phyloP scores from a whole-genome alignment of 2,329 filamentous ascomycete genomes.

The Coniella vitis region DNA sequence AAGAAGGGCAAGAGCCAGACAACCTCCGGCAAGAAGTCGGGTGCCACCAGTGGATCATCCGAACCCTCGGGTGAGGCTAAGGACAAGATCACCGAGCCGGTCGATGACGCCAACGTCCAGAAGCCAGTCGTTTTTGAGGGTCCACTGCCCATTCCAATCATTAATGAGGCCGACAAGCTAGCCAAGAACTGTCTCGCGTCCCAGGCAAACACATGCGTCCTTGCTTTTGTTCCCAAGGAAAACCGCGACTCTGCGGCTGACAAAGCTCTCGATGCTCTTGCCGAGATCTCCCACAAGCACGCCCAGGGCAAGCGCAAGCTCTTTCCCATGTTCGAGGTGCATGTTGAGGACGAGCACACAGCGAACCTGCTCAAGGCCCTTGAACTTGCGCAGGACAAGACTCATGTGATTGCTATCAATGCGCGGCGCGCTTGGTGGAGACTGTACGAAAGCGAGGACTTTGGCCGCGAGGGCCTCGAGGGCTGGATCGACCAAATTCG shows the following conservation, averaged over 20 bases:
- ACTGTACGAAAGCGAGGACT: constrained; percentile 54
- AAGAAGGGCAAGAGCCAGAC: constrained; percentile 36
- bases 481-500: constrained; percentile 87
- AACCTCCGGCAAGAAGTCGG: constrained; percentile 32
- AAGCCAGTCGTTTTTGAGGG: constrained; percentile 45
- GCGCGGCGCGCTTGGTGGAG: constrained; percentile 83
- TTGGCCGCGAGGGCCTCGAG: constrained; percentile 60
- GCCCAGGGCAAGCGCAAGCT: constrained; percentile 56
- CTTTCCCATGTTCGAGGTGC: constrained; percentile 78
- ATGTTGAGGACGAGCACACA: constrained; percentile 52
- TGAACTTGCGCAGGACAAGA: constrained; percentile 45
- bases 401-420: constrained; percentile 78
- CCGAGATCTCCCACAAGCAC: constrained; percentile 72
- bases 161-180: constrained; percentile 58
- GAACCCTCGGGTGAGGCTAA: constrained; percentile 24
- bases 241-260: constrained; percentile 41
- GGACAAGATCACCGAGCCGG: constrained; percentile 31
- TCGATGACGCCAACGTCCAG: constrained; percentile 39
- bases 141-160: constrained; percentile 57
- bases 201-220: constrained; percentile 75
- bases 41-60: constrained; percentile 27
- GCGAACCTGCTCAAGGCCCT: constrained; percentile 53
- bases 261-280: constrained; percentile 56
- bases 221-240: constrained; percentile 60
- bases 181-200: constrained; percentile 64